Percentiles rank a stretch among this genome's conserved stretches.
Conservation (phyloP, 192 early-diverging fungal genomes). For the Gonapodya sp. region DNA sequence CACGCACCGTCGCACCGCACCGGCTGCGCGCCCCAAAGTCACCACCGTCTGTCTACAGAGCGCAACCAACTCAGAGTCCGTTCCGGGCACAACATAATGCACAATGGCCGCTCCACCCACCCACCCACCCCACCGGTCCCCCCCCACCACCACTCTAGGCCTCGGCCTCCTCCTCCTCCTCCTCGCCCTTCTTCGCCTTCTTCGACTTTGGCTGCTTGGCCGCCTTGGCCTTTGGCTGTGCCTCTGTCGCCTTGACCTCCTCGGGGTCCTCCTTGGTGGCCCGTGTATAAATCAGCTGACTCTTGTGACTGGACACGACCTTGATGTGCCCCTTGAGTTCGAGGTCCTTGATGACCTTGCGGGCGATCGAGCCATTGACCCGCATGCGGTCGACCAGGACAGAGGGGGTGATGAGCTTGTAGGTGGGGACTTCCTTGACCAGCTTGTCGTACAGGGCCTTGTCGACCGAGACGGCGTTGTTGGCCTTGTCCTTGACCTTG, state of each 20-base stretch:
- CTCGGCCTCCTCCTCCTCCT: constrained; percentile 8
- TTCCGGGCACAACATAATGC: too few species aligned
- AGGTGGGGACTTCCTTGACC: constrained; percentile 99
- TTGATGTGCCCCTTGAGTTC: constrained; percentile 86
- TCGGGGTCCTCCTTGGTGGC: constrained; percentile 2
- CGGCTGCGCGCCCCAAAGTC: too few species aligned
- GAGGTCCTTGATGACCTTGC: constrained; percentile 88
- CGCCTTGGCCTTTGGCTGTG: background rate
- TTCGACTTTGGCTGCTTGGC: background rate
- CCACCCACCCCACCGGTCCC: background rate
- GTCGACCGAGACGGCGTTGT: constrained; percentile 97
- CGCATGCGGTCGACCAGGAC: constrained; percentile 97
- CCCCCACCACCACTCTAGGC: background rate
- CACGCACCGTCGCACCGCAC: too few species aligned
- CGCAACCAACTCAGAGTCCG: too few species aligned
- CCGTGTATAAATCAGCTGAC: constrained; percentile 51
- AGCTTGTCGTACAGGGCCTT: constrained; percentile 96
- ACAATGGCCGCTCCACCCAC: background rate
- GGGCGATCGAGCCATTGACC: constrained; percentile 95
- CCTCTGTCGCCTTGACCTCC: background rate
- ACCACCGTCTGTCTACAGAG: too few species aligned
- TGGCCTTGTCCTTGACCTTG: constrained; percentile 99
- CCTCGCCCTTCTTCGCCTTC: constrained; percentile 4
- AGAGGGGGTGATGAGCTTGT: constrained; percentile 98
- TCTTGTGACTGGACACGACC: constrained; percentile 79